These are phyloP conservation scores for Blastomyces silverae DNA, from an alignment of 2,329 filamentous ascomycete genomes.

Conservation along the genomic window DNA sequence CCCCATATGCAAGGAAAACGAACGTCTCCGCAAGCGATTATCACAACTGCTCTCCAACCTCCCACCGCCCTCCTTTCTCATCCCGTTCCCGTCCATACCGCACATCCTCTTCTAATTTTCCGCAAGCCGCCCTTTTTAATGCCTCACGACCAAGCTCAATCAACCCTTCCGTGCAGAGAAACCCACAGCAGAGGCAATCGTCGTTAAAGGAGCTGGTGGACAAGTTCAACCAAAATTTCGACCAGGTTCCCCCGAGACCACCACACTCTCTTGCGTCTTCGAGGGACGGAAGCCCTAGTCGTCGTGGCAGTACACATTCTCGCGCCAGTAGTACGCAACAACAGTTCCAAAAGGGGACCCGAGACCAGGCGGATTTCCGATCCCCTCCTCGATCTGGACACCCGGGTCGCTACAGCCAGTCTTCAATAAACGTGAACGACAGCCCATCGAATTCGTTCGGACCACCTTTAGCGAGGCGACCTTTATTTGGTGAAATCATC, in stretches of 20 bases:
- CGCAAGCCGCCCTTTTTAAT: conserved; percentile 4
- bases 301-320: conserved; percentile 25
- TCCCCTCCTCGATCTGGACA: conserved; percentile 10
- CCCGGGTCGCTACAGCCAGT: conserved; percentile 8
- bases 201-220: conserved; percentile 76
- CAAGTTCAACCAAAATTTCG: conserved; percentile 62
- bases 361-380: not conserved
- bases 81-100: conserved; percentile 27
- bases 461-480: conserved; percentile 40
- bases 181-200: conserved; percentile 45
- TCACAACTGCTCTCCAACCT: conserved; percentile 15
- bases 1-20: conserved; percentile 17
- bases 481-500: conserved; percentile 69
- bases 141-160: conserved; percentile 5
- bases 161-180: conserved; percentile 16
- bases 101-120: conserved; percentile 29
- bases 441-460: not conserved
- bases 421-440: conserved; percentile 1
- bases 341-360: conserved; percentile 17
- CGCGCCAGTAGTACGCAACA: conserved; percentile 28
- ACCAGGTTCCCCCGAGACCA: conserved; percentile 41
- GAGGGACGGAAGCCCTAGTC: conserved; percentile 33
- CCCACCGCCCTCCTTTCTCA: conserved; percentile 19
- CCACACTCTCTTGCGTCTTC: conserved; percentile 32
- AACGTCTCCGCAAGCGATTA: conserved; percentile 9